phyloP scores from a whole-genome alignment of 2,329 filamentous ascomycete species.

The Clarireedia hainanense region DNA sequence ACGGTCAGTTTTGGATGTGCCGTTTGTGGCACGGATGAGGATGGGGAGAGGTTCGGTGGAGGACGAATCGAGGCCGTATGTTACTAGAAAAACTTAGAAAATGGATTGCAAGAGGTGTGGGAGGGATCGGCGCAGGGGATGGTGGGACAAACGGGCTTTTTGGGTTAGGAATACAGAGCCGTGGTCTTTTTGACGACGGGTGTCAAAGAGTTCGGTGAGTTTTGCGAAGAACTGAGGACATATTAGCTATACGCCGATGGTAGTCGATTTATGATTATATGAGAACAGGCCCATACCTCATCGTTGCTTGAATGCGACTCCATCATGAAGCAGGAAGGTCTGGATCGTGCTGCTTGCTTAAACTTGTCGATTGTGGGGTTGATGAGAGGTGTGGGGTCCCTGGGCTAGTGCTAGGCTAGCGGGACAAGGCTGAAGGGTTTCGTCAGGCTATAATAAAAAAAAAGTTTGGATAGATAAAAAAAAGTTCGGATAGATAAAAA shows the following conservation, averaged over 20 bases:
- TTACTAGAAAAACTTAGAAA: background rate
- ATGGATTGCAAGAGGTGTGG: background rate
- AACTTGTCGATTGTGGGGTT: conserved; percentile 14
- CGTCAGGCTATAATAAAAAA: background rate
- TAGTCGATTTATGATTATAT: too few species aligned
- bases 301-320: conserved; percentile 51
- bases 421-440: conserved; percentile 1
- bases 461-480: background rate
- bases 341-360: conserved; percentile 12
- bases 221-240: conserved; percentile 56
- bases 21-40: conserved; percentile 50
- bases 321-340: conserved; percentile 30
- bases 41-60: conserved; percentile 52
- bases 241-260: background rate
- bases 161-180: conserved; percentile 69
- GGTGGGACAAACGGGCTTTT: conserved; percentile 54
- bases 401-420: background rate
- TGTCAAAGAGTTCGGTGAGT: conserved; percentile 5
- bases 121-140: background rate
- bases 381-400: conserved; percentile 10
- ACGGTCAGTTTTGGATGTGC: background rate
- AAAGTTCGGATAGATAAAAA: conserved; percentile 1
- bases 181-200: conserved; percentile 49
- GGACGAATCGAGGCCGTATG: background rate
- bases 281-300: conserved; percentile 37